Evolutionary conservation across 106 monocot genomes (phyloP).

Genomic region (Posidonia australis): DNA sequence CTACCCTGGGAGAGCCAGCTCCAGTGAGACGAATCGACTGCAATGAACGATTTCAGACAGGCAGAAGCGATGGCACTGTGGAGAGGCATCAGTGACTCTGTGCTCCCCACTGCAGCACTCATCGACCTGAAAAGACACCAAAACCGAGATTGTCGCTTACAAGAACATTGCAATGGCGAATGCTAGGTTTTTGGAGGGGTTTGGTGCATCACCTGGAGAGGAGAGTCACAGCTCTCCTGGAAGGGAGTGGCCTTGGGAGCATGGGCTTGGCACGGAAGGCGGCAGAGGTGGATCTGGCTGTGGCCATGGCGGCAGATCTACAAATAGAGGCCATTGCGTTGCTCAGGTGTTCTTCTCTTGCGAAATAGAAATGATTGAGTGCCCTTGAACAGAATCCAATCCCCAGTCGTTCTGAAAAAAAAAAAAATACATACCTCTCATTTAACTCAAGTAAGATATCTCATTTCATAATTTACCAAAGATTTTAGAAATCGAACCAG

Average conservation of each 20-base stretch:
- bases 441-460: too few relatives aligned
- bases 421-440: too few relatives aligned
- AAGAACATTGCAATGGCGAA: not conserved
- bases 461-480: too few relatives aligned
- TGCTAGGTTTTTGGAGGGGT: not conserved
- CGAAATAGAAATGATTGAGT: too few relatives aligned
- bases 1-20: conserved; percentile 20
- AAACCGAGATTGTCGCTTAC: not conserved
- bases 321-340: conserved; percentile 11
- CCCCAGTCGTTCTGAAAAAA: too few relatives aligned
- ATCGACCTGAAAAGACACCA: conserved; percentile 5
- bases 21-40: conserved; percentile 21
- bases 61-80: conserved; percentile 25
- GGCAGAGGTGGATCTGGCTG: conserved; percentile 3
- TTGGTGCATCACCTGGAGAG: conserved; percentile 1
- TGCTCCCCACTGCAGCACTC: conserved; percentile 3
- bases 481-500: too few relatives aligned
- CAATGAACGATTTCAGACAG: conserved; percentile 18
- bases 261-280: conserved; percentile 4
- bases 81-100: conserved; percentile 20
- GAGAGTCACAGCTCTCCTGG: not conserved
- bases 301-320: conserved; percentile 14
- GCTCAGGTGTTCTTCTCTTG: not conserved
- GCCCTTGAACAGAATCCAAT: too few relatives aligned
- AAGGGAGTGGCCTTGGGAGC: conserved; percentile 7